A percentile compares a stretch with the other conserved stretches of the same genome.
Evolutionary conservation across 1,284 basidiomycete species (phyloP).

Genomic region (Pulveroboletus sp.): DNA sequence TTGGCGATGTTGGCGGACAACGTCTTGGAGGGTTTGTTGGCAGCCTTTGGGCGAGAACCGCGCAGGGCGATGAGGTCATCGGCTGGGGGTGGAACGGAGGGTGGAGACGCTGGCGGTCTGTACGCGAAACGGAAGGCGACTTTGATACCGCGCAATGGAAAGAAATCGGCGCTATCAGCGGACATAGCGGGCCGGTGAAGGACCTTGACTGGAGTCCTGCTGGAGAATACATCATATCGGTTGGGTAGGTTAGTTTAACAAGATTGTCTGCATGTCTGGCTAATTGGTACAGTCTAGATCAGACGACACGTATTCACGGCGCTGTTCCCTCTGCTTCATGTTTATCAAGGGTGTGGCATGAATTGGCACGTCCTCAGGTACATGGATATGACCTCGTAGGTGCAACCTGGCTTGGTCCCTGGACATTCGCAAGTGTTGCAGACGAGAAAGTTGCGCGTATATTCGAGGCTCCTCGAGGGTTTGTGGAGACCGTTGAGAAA

Average conservation of each 20-base stretch:
- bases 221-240: slow-evolving; percentile 82
- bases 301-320: slow-evolving; percentile 87
- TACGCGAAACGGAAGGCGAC: slow-evolving; percentile 15
- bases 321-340: slow-evolving; percentile 34
- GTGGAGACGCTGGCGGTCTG: slow-evolving; percentile 79
- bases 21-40: slow-evolving; percentile 89
- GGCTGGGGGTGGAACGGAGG: slow-evolving; percentile 93
- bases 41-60: slow-evolving; percentile 66
- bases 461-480: slow-evolving; percentile 84
- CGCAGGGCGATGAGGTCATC: slow-evolving; percentile 60
- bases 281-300: slow-evolving; percentile 63
- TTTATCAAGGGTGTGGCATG: slow-evolving; percentile 64
- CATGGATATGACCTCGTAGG: slow-evolving; percentile 94
- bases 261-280: background rate
- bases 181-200: slow-evolving; percentile 79
- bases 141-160: slow-evolving; percentile 58
- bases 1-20: slow-evolving; percentile 89
- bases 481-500: slow-evolving; percentile 61
- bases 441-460: slow-evolving; percentile 93
- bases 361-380: slow-evolving; percentile 87
- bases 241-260: slow-evolving; percentile 54
- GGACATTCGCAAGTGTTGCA: slow-evolving; percentile 83
- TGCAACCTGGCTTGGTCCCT: slow-evolving; percentile 70
- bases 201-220: slow-evolving; percentile 82
- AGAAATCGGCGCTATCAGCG: slow-evolving; percentile 76